A percentile compares a stretch with the other conserved stretches of the same genome.
These are phyloP conservation scores for Nakazawaea populi DNA, from an alignment of 805 yeast genomes.

Conservation along the genomic window DNA sequence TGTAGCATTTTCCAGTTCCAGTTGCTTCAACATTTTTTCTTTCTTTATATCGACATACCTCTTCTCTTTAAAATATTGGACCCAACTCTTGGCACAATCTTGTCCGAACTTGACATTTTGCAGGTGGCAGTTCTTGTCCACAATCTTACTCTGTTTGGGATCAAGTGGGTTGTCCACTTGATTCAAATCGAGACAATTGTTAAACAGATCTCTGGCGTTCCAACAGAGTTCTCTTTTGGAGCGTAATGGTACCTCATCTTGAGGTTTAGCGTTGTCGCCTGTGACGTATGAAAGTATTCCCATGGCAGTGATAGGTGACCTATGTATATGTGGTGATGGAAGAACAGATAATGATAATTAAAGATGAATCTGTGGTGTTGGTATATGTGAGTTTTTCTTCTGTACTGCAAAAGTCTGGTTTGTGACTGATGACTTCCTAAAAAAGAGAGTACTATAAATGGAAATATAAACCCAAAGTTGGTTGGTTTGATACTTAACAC, in stretches of 20 bases:
- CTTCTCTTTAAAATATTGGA: conserved; percentile 83
- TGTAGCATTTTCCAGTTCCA: conserved; percentile 62
- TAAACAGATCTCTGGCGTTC: conserved; percentile 80
- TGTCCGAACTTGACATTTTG: conserved; percentile 55
- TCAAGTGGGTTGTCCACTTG: conserved; percentile 67
- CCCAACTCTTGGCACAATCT: conserved; percentile 88
- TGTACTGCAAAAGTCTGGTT: too few relatives aligned
- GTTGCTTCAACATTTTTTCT: conserved; percentile 60
- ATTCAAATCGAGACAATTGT: conserved; percentile 66
- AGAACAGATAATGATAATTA: too few relatives aligned
- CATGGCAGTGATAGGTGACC: not conserved
- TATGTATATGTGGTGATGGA: too few relatives aligned
- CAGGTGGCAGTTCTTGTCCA: conserved; percentile 50
- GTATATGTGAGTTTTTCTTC: too few relatives aligned
- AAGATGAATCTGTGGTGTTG: too few relatives aligned
- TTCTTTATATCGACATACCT: conserved; percentile 71
- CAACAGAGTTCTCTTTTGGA: conserved; percentile 75
- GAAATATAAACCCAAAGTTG: too few relatives aligned
- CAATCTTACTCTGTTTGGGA: conserved; percentile 36
- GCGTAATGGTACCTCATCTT: conserved; percentile 48
- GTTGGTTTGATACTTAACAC: too few relatives aligned
- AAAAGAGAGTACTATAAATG: too few relatives aligned
- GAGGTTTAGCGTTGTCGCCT: conserved; percentile 32
- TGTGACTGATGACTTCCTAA: too few relatives aligned
- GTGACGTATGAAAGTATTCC: conserved; percentile 11